Evolutionary conservation across 2,329 filamentous ascomycete genomes (phyloP), one percentile per base, ranked within the genome.

Genomic region (Scleromitrula shiraiana): DNA sequence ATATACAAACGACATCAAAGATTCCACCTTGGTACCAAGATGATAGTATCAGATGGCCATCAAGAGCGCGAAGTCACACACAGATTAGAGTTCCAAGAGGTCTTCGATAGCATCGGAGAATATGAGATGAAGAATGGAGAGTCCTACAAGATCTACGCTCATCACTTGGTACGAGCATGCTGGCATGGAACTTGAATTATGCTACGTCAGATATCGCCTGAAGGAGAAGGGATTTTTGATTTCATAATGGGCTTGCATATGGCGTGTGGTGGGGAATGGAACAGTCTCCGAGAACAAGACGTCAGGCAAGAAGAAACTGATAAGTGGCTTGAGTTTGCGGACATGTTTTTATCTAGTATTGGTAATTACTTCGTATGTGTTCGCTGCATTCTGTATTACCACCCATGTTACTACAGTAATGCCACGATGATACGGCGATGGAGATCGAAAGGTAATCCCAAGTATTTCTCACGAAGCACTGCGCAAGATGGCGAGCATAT

Each of bases 401-500:
- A n/a, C n/a, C n/a, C n/a, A n/a, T n/a, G n/a, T n/a, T n/a, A n/a
- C n/a, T n/a, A n/a, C n/a, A n/a, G n/a, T n/a, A n/a, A n/a, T n/a
- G n/a, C n/a, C n/a, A n/a, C n/a, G n/a, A n/a, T n/a, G n/a, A n/a
- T n/a, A 65, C 64, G 65, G 76, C 8, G 77, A 76, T 48, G 77
- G 78, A n/a, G 77, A 80, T 57, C 73, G 74, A 43, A 82, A 82
- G 54, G 79, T 82, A 59, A 67, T 78, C 39, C 77, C 77, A 2
- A 65, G 67, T 44, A 63, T 67, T 7, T 72, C 33, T 19, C 10
- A 9, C 33, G 33, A 37, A 4, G 33, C 33, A 8, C 5, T 37
- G 12, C 33, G 4, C 9, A 37, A 37, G 17, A 15, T 37, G n/a
- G 32, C 32, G 7, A 37, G 19, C 7, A 19, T 37, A 9, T 37